Percentiles rank a stretch among this genome's conserved stretches.
phyloP scores from a whole-genome alignment of 352 stramenopile species.

The Pythium myriotylum region DNA sequence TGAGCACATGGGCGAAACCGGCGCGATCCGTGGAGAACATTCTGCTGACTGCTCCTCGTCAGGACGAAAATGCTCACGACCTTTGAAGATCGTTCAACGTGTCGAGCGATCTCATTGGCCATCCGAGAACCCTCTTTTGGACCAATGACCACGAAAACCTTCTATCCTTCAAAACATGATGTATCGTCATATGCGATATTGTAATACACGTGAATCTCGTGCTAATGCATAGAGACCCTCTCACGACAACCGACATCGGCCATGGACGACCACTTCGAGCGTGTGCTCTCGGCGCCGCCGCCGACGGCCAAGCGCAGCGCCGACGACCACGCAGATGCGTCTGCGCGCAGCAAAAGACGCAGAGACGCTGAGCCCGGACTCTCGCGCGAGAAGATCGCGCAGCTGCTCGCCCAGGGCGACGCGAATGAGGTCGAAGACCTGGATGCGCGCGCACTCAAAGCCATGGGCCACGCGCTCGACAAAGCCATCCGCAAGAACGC shows the following conservation, averaged over 20 bases:
- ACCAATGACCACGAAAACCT: too few species aligned
- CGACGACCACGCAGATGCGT: neutral
- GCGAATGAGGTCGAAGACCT: conserved; percentile 52
- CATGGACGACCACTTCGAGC: conserved; percentile 70
- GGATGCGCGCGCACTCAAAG: conserved; percentile 53
- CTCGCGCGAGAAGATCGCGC: conserved; percentile 41
- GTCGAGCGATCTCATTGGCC: conserved; percentile 1
- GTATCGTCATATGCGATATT: too few species aligned
- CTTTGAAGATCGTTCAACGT: conserved; percentile 27
- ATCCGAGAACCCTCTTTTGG: neutral
- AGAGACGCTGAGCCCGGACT: conserved; percentile 3
- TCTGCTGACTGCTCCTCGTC: too few species aligned
- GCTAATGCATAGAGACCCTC: neutral
- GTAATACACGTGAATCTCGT: neutral
- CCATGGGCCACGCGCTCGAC: conserved; percentile 51
- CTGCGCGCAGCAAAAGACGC: conserved; percentile 8
- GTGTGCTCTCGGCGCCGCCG: conserved; percentile 40
- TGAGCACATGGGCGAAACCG: conserved; percentile 1
- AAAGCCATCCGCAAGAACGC: conserved; percentile 68
- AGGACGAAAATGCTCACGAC: conserved; percentile 6
- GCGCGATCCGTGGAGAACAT: neutral
- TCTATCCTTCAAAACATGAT: too few species aligned
- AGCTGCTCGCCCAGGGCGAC: conserved; percentile 47
- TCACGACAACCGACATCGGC: neutral
- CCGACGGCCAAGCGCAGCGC: conserved; percentile 9